Conservation (phyloP, 2,329 filamentous ascomycete species). For the Hypoxylon sp. region DNA sequence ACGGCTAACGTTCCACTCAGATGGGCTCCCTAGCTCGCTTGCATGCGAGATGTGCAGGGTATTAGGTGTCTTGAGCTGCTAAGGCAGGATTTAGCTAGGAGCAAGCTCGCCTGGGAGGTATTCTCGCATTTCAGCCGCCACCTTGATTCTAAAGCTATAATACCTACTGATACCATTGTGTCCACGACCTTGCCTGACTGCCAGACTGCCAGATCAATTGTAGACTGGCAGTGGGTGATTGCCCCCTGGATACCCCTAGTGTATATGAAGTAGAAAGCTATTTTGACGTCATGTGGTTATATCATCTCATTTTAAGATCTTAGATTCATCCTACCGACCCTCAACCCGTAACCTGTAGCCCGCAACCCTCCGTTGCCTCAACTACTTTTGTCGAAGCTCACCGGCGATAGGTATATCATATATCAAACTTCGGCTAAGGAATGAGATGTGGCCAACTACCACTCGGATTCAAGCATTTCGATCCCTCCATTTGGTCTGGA, state of each 20-base stretch:
- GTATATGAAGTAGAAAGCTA: background rate
- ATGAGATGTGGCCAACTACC: conserved; percentile 1
- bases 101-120: background rate
- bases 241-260: background rate
- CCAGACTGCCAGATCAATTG: too few species aligned
- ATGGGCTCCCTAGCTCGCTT: conserved; percentile 31
- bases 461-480: conserved; percentile 24
- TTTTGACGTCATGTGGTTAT: conserved; percentile 36
- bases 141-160: background rate
- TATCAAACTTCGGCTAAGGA: conserved; percentile 1
- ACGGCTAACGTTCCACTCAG: conserved; percentile 36
- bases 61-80: background rate
- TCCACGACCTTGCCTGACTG: too few species aligned
- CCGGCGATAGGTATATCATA: background rate
- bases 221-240: too few species aligned
- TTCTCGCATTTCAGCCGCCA: conserved; percentile 30
- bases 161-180: conserved; percentile 2
- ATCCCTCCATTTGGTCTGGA: conserved; percentile 36
- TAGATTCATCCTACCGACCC: conserved; percentile 4
- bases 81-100: background rate
- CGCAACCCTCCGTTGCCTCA: background rate
- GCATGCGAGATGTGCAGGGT: conserved; percentile 11
- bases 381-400: conserved; percentile 19
- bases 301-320: conserved; percentile 32
- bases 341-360: background rate